Conservation (phyloP, 768 basidiomycete genomes). For the Auriscalpium microsporum region DNA sequence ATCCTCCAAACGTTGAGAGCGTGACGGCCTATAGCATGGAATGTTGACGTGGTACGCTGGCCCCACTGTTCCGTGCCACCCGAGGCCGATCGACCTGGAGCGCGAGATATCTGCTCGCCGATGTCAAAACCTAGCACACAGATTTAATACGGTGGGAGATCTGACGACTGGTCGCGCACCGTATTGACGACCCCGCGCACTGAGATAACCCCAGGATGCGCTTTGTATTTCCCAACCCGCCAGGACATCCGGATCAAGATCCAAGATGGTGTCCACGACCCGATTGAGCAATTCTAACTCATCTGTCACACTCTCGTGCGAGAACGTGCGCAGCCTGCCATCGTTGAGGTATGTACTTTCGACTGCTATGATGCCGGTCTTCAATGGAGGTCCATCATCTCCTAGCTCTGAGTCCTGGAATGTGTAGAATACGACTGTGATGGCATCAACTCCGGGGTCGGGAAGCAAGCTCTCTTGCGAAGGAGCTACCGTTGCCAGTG, state of each 20-base stretch:
- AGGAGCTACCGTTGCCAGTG: conserved; percentile 21
- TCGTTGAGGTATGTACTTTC: conserved; percentile 30
- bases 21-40: conserved; percentile 82
- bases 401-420: conserved; percentile 42
- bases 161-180: conserved; percentile 32
- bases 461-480: conserved; percentile 54
- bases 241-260: conserved; percentile 85
- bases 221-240: conserved; percentile 89
- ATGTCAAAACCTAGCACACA: conserved; percentile 56
- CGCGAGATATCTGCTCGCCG: conserved; percentile 66
- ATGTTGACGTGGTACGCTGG: conserved; percentile 64
- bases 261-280: conserved; percentile 61
- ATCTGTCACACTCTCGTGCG: conserved; percentile 44
- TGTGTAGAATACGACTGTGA: conserved; percentile 67
- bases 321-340: conserved; percentile 34
- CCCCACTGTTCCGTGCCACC: conserved; percentile 60
- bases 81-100: conserved; percentile 37
- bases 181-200: conserved; percentile 50
- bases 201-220: conserved; percentile 86
- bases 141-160: not conserved
- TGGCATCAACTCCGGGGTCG: conserved; percentile 54
- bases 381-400: conserved; percentile 24
- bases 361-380: conserved; percentile 49
- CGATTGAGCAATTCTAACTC: conserved; percentile 81
- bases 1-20: conserved; percentile 91